These are phyloP conservation scores for Alternaria gaisen DNA, from an alignment of 2,329 filamentous ascomycete species.

Conservation along the genomic window DNA sequence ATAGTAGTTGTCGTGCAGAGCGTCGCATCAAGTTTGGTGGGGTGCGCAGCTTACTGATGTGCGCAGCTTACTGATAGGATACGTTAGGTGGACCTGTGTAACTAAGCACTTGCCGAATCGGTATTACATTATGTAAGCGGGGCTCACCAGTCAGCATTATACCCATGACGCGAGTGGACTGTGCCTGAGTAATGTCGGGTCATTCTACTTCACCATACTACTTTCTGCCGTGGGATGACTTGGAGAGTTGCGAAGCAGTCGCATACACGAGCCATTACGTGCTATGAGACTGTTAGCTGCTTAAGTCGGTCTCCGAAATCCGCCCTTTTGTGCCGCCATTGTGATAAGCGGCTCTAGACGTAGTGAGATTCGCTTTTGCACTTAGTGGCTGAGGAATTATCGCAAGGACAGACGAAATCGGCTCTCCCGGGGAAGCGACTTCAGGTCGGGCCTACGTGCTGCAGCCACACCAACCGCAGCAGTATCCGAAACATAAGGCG, in stretches of 20 bases:
- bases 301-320: constrained; percentile 6
- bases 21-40: too few species aligned
- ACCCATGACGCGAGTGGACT: neutral
- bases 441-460: neutral
- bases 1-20: too few species aligned
- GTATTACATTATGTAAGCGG: neutral
- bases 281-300: constrained; percentile 4
- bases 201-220: neutral
- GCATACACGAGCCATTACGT: constrained; percentile 2
- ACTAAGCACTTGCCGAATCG: constrained; percentile 1
- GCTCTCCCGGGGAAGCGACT: neutral
- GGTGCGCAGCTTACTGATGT: too few species aligned
- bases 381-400: neutral
- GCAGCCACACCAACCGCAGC: neutral
- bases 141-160: constrained; percentile 5
- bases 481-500: neutral
- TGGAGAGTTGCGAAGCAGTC: neutral
- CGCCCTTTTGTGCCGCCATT: neutral
- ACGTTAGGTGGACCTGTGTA: neutral
- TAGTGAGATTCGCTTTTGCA: neutral
- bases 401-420: neutral
- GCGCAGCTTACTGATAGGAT: too few species aligned
- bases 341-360: neutral
- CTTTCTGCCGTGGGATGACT: neutral
- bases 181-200: neutral